Evolutionary conservation across 2,329 filamentous ascomycete species (phyloP).

Genomic region (Apiospora kogelbergensis): DNA sequence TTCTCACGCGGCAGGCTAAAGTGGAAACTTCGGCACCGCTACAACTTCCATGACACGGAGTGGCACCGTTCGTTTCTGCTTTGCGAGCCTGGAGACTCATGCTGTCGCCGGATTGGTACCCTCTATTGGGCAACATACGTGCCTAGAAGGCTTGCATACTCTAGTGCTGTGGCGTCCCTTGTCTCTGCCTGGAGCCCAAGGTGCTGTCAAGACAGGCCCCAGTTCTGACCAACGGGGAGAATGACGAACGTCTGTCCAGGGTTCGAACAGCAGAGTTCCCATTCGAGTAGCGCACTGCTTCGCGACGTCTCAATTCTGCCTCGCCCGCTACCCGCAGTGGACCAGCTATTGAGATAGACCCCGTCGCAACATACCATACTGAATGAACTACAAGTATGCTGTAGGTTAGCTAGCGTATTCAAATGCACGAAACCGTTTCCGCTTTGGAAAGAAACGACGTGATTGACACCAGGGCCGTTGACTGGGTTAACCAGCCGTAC

Average conservation of each 20-base stretch:
- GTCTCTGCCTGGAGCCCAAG: neutral
- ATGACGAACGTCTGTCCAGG: neutral
- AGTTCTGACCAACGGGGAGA: neutral
- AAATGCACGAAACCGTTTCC: constrained; percentile 2
- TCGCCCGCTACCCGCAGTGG: neutral
- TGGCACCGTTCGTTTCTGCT: neutral
- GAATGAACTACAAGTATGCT: too few relatives aligned
- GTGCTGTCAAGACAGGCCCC: neutral
- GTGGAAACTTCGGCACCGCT: neutral
- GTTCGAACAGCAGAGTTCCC: neutral
- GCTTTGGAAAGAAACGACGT: neutral
- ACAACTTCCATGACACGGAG: neutral
- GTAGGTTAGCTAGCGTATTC: neutral
- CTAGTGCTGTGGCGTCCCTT: neutral
- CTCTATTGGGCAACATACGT: constrained; percentile 2
- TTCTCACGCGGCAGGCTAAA: neutral
- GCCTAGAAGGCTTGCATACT: neutral
- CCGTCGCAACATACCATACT: neutral
- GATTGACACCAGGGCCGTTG: neutral
- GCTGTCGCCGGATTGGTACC: neutral
- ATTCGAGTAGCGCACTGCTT: neutral
- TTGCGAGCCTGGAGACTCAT: neutral
- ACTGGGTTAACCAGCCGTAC: neutral
- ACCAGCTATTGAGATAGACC: neutral
- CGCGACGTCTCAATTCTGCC: neutral